These are phyloP conservation scores for Paramyrothecium sp. DNA, from an alignment of 2,329 filamentous ascomycete species.

Conservation along the genomic window DNA sequence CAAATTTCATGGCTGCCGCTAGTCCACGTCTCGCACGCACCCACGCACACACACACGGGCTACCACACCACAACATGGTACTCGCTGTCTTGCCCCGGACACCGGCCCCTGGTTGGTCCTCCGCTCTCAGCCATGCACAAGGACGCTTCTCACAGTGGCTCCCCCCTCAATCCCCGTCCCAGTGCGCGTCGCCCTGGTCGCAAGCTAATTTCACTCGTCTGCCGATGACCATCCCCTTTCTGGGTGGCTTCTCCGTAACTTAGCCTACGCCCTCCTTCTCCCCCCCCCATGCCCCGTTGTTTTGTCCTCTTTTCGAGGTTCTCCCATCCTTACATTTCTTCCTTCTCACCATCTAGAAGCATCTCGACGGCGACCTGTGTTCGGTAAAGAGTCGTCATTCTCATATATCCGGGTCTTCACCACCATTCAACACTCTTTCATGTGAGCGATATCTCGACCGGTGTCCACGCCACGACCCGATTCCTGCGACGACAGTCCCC, in stretches of 20 bases:
- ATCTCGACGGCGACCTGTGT: background rate
- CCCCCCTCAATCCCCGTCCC: background rate
- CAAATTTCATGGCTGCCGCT: background rate
- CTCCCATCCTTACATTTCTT: background rate
- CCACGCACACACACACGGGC: too few species aligned
- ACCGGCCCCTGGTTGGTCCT: background rate
- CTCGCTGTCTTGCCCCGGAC: background rate
- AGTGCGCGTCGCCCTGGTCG: background rate
- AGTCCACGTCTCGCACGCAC: background rate
- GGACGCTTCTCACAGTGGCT: background rate
- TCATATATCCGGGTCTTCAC: too few species aligned
- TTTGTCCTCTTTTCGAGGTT: background rate
- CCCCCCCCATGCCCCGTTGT: background rate
- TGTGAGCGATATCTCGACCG: constrained; percentile 3
- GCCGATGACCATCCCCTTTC: background rate
- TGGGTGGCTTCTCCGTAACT: background rate
- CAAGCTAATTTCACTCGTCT: background rate
- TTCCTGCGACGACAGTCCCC: constrained; percentile 16
- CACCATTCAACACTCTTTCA: background rate
- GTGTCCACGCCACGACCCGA: constrained; percentile 7
- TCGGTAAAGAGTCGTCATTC: too few species aligned
- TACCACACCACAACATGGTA: too few species aligned
- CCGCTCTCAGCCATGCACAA: background rate
- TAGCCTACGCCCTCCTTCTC: background rate
- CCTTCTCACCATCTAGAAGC: background rate